phyloP scores from a whole-genome alignment of 345 rosid species.

The Linum usitatissimum region DNA sequence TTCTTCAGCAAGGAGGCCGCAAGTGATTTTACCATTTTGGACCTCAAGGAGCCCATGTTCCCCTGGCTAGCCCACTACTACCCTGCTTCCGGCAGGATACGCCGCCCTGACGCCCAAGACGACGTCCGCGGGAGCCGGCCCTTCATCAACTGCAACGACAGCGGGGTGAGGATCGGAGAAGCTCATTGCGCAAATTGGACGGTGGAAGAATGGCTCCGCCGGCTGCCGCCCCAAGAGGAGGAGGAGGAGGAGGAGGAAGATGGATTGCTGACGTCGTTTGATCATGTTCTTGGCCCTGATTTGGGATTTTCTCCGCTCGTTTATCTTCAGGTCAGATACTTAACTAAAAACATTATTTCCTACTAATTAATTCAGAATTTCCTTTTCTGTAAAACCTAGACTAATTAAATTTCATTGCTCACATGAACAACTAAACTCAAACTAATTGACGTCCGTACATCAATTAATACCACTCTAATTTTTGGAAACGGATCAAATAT shows the following conservation, averaged over 20 bases:
- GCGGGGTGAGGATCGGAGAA: constrained; percentile 58
- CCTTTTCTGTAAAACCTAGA: no score
- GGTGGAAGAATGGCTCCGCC: constrained; percentile 40
- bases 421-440: constrained; percentile 17
- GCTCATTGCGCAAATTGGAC: constrained; percentile 30
- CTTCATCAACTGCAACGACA: constrained; percentile 62
- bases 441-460: no score
- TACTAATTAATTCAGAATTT: no score
- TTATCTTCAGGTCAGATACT: constrained; percentile 38
- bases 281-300: constrained; percentile 63
- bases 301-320: constrained; percentile 58
- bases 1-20: constrained; percentile 32
- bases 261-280: constrained; percentile 20
- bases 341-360: constrained; percentile 1
- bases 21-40: constrained; percentile 23
- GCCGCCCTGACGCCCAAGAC: background rate
- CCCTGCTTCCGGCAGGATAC: constrained; percentile 43
- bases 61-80: constrained; percentile 26
- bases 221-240: background rate
- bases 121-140: constrained; percentile 21
- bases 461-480: no score
- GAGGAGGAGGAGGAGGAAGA: constrained; percentile 16
- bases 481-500: no score
- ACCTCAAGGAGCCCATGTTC: constrained; percentile 42
- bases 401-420: no score